Base-by-base conservation (phyloP, 2,329 filamentous ascomycete species). In the Sporothrix pseudoabietina region DNA sequence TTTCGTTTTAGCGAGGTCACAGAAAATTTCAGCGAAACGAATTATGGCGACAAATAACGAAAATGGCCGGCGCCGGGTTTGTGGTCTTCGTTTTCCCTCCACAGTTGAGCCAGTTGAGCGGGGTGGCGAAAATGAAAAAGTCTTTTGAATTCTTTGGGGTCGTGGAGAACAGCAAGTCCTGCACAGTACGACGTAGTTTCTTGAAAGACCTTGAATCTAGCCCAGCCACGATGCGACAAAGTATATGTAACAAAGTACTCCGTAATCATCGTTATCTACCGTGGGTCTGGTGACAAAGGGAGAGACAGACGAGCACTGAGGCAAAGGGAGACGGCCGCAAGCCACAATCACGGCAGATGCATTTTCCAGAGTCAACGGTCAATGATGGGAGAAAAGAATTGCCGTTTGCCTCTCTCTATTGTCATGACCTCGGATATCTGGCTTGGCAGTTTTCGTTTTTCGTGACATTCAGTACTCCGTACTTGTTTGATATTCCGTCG, bases 41-140 rank as follows among this genome's bases (percentile, higher is more conserved):
- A 55, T 14, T 22, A 55, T 3, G 32, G 8, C 19, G 30, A 39
- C 10, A 39, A 61, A n/a, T 19, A 57, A 26, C 14, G 54, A 57
- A 57, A 32, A 39, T 8, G 57, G 14, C 22, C 52, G 52, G 52
- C 52, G 52, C 52, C 52, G 14, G 44, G 0, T 19, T 49, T 6
- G 52, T 26, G 30, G 52, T 55, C 26, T 26, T 22, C 8, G 6
- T 22, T 35, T 35, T 35, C 35, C 52, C 52, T 54, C 52, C 52
- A 54, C 52, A 54, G n/a, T n/a, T 59, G 8, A 22, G 44, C 19
- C 52, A 54, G n/a, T n/a, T 59, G 8, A 22, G 44, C 19, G 35
- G 8, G 35, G 59, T 44, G 59, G 59, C 59, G 35, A 63, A 63
- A 41, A 41, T 63, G 35, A 41, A 63, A 41, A 35, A 35, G n/a